Base-by-base conservation (phyloP, 2,329 filamentous ascomycete species). In the Aureobasidium pullulans region DNA sequence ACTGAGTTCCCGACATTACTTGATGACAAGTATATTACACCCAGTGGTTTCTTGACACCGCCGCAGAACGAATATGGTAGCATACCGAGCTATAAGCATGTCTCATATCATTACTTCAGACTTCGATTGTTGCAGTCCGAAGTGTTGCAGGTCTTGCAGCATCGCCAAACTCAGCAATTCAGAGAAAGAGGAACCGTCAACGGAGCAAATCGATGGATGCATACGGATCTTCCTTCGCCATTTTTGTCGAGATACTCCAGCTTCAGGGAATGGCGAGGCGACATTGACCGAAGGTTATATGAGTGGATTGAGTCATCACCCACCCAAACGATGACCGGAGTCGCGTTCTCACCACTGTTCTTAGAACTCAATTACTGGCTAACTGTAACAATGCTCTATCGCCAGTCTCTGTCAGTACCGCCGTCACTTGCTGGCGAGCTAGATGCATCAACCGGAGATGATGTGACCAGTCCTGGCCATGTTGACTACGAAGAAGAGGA, bases 311-410 rank as follows among this genome's bases (percentile, higher is more conserved):
- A 86, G 31, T 85, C 85, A 5, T 88, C 91, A 1, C 94, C 93
- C 0, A 86, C 83, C 0, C 86, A 87, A 63, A 75, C 83, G 23
- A 85, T 94, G 60, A 96, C 90, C 0, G 92, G 92, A 1, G 94
- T 97, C 2, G 85, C 85, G 4, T 97, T 97, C 71, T 91, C 89
- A 0, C 85, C 89, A 1, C 88, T 96, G 59, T 96, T 97, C 67
- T 75, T 96, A 4, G 90, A 96, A 67, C 80, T 97, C 62, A 97
- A 97, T 72, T 97, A 97, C 73, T 97, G 93, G 92, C 93, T 96
- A 71, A 90, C 91, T 3, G 86, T 97, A 62, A 95, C 96, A 65
- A 91, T 96, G 87, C 82, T 97, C 19, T 97, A 97, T 71, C 82
- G 93, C 59, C 93, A 96, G 94, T 91, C 71, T 6, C 63, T 72